A percentile compares a stretch with the other conserved stretches of the same genome.
Conservation (phyloP, 768 basidiomycete species). For the Pholiota molesta region DNA sequence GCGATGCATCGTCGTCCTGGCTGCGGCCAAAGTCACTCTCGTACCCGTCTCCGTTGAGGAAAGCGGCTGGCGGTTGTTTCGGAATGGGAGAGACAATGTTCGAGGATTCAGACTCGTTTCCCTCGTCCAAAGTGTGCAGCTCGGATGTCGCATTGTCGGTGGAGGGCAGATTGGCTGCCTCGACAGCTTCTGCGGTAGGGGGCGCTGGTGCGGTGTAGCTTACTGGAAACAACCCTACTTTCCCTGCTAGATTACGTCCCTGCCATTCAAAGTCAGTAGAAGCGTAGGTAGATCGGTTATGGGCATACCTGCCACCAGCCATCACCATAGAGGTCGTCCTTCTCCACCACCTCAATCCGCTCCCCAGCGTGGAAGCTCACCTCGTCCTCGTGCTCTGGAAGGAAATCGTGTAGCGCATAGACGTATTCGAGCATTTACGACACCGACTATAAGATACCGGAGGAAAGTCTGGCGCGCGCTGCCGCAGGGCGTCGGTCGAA, state of each 20-base stretch:
- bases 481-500: neutral
- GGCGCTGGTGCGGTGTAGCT: conserved; percentile 77
- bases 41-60: conserved; percentile 30
- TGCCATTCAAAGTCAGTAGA: conserved; percentile 29
- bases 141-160: conserved; percentile 20
- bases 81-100: conserved; percentile 40
- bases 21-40: conserved; percentile 19
- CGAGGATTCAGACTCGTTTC: conserved; percentile 40
- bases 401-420: conserved; percentile 86
- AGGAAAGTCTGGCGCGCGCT: neutral
- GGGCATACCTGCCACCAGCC: conserved; percentile 85
- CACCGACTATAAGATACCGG: neutral
- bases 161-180: neutral
- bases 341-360: conserved; percentile 87
- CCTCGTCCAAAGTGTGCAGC: conserved; percentile 38
- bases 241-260: conserved; percentile 84
- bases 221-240: conserved; percentile 89
- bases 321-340: conserved; percentile 90
- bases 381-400: conserved; percentile 94
- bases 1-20: conserved; percentile 17
- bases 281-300: neutral
- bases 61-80: conserved; percentile 34
- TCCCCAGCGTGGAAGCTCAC: conserved; percentile 85
- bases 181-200: conserved; percentile 5
- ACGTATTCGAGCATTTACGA: conserved; percentile 78